Evolutionary conservation across 2,329 filamentous ascomycete species (phyloP).

Genomic region (Neobulgaria alba): DNA sequence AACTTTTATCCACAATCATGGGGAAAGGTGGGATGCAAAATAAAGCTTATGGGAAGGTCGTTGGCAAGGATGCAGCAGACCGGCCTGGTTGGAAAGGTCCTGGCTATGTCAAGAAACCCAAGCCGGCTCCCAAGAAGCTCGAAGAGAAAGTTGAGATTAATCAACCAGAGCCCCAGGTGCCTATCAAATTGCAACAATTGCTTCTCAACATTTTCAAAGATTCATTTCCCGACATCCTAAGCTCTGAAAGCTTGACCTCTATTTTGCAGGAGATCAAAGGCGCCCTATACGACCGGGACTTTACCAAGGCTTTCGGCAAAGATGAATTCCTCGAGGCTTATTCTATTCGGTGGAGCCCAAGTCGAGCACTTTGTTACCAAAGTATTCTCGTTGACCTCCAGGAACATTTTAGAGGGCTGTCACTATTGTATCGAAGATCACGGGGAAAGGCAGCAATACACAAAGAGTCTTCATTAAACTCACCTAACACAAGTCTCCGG

Average conservation of each 20-base stretch:
- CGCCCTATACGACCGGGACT: conserved; percentile 80
- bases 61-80: conserved; percentile 16
- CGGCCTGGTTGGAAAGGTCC: conserved; percentile 25
- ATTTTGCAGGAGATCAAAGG: conserved; percentile 76
- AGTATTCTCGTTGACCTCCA: conserved; percentile 36
- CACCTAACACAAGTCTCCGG: not conserved
- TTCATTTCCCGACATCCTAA: conserved; percentile 47
- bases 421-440: not conserved
- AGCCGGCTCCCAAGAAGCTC: conserved; percentile 1
- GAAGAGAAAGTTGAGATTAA: conserved; percentile 4
- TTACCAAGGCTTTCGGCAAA: conserved; percentile 66
- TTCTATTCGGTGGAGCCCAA: conserved; percentile 83
- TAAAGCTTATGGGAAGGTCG: conserved; percentile 22
- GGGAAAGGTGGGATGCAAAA: conserved; percentile 20
- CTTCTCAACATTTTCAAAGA: conserved; percentile 66
- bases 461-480: conserved; percentile 1
- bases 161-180: conserved; percentile 26
- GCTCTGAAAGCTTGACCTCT: conserved; percentile 38
- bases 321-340: conserved; percentile 71
- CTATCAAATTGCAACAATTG: conserved; percentile 53
- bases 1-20: too few species aligned
- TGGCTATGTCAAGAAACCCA: conserved; percentile 15
- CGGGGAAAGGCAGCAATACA: not conserved
- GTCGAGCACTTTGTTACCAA: conserved; percentile 75
- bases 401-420: not conserved